A percentile compares a stretch with the other conserved stretches of the same genome.
These are phyloP conservation scores for Suillus hirtellus DNA, from an alignment of 768 basidiomycete species.

Conservation along the genomic window DNA sequence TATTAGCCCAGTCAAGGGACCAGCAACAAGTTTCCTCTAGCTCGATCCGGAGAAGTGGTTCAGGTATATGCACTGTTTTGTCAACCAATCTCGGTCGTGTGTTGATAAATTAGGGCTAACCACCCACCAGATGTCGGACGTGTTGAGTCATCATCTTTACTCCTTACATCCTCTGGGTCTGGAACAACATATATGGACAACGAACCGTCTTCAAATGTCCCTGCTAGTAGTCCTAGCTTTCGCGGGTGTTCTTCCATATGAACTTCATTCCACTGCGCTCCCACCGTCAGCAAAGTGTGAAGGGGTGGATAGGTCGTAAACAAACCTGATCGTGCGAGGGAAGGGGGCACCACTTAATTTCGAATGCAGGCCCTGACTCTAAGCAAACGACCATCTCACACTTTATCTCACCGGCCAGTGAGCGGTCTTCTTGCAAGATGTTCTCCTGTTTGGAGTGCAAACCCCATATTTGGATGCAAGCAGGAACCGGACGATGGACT, in stretches of 20 bases:
- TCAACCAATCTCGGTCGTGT: constrained; percentile 4
- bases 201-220: constrained; percentile 86
- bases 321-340: constrained; percentile 69
- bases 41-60: constrained; percentile 72
- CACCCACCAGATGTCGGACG: constrained; percentile 54
- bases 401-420: constrained; percentile 39
- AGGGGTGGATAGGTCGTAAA: constrained; percentile 9
- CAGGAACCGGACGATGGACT: constrained; percentile 50
- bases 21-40: constrained; percentile 76
- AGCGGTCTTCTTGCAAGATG: constrained; percentile 25
- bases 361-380: constrained; percentile 76
- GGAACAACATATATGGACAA: constrained; percentile 79
- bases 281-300: constrained; percentile 2
- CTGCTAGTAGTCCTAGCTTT: constrained; percentile 84
- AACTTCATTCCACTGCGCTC: constrained; percentile 21
- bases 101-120: neutral
- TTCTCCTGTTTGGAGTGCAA: constrained; percentile 30
- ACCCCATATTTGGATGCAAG: constrained; percentile 90
- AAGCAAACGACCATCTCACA: constrained; percentile 88
- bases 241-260: constrained; percentile 29
- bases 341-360: constrained; percentile 91
- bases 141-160: constrained; percentile 26
- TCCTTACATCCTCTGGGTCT: constrained; percentile 58
- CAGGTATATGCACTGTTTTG: constrained; percentile 51
- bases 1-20: constrained; percentile 89